Evolutionary conservation across 768 basidiomycete genomes (phyloP), one percentile per base, ranked within the genome.

Genomic region (Pulveroboletus sp.): DNA sequence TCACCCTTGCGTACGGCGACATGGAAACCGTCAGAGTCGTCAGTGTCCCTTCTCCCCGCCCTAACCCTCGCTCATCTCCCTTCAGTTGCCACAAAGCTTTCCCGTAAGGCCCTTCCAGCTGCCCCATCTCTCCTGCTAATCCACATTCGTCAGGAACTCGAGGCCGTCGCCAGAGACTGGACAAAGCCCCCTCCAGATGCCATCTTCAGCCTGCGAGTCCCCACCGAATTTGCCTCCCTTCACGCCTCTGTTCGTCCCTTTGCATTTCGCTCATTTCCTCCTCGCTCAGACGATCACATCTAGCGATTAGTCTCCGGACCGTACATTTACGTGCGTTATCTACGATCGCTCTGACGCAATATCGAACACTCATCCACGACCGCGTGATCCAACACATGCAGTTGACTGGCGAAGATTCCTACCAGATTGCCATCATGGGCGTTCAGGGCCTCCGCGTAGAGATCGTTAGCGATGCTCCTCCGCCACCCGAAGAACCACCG

Each of bases 371-470:
- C 46, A 56, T 51, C 31, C 45, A 55, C 43, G 56, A 37, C 48
- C 60, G 58, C 61, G 58, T 61, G 60, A 40, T 38, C 53, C 55
- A 54, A 57, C 35, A 15, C 46, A 55, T 51, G 11, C 56, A 91
- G 89, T 73, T 92, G 50, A 88, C 86, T 13, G 79, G 84, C 45
- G 89, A 93, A 64, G 90, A 91, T 60, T 91, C 90, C 7, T 93
- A 83, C 65, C 87, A 91, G 72, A 91, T 93, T 54, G 89, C 90
- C n/a, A 79, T 80, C 49, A 83, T 85, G 77, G 84, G 86, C 47
- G 82, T 89, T 10, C 84, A 86, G 64, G 89, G 87, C 46, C 76
- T 89, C 51, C 79, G 89, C 36, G 88, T 93, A 43, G 90, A 93
- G 68, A 89, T 93, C 49, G 85, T 90, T 43, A 82, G 82, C 44